phyloP scores from a whole-genome alignment of 2,329 filamentous ascomycete species.

The Dothidotthia symphoricarpi region DNA sequence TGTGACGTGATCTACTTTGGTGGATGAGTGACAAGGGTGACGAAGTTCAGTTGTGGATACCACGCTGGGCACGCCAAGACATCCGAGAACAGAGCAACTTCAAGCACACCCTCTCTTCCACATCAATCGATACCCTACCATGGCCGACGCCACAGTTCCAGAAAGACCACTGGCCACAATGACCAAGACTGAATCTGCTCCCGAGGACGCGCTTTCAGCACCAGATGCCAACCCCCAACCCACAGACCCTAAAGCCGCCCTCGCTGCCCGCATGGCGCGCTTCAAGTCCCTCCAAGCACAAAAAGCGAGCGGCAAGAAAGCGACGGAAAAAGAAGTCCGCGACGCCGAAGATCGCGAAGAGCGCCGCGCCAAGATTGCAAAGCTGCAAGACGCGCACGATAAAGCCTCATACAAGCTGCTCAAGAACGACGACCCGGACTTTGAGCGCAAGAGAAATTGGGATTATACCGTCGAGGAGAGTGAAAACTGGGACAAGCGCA shows the following conservation, averaged over 20 bases:
- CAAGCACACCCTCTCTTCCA: neutral
- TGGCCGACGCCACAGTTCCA: constrained; percentile 19
- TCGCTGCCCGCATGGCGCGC: constrained; percentile 56
- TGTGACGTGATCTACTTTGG: too few relatives aligned
- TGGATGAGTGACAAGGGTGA: too few relatives aligned
- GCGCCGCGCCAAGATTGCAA: constrained; percentile 60
- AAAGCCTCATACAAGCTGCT: constrained; percentile 89
- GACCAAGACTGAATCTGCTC: constrained; percentile 5
- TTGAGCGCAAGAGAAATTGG: constrained; percentile 97
- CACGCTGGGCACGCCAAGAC: too few relatives aligned
- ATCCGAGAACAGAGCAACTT: too few relatives aligned
- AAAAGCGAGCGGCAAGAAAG: constrained; percentile 56
- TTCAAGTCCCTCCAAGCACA: constrained; percentile 87
- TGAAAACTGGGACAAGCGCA: constrained; percentile 87
- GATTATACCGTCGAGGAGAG: constrained; percentile 97
- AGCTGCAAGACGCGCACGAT: constrained; percentile 80
- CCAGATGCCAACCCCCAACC: constrained; percentile 5
- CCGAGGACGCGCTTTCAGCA: constrained; percentile 5
- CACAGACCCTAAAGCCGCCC: constrained; percentile 32
- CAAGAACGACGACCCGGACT: constrained; percentile 90
- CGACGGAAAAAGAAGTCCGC: constrained; percentile 53
- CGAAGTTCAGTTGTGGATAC: too few relatives aligned
- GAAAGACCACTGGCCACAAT: constrained; percentile 7
- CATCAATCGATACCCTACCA: constrained; percentile 12
- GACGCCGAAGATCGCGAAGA: constrained; percentile 31